Evolutionary conservation across 345 rosid genomes (phyloP), one percentile per base, ranked within the genome.

Genomic region (Turritis glabra): DNA sequence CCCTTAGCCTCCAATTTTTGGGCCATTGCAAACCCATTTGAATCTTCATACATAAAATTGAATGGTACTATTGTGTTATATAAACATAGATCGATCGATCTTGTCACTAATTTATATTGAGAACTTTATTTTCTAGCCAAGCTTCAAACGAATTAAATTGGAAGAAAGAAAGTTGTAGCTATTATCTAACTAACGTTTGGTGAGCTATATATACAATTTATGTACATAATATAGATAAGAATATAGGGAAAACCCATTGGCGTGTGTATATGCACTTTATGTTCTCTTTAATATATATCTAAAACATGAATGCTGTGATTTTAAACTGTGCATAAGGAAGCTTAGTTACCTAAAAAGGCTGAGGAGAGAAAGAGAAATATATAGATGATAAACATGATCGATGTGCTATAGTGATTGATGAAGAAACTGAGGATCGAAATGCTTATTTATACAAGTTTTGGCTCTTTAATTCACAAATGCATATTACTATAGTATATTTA

Each of bases 381-480:
- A 37, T 60, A 71, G 21, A 71, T 48, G 21, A 25, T 25, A 48
- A 18, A 17, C 75, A 71, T 71, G 50, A 18, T 60, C 6, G 29
- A 0, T 35, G 35, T 23, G 29, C 0, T 47, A 10, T 23, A 47
- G 37, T 46, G 25, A 29, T 69, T 21, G 64, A 57, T 70, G 55
- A 44, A 57, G 65, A 43, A 29, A 40, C 64, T 43, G 43, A 4
- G 10, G 23, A 21, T 44, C 2, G 23, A 15, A 22, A 30, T 56
- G 47, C 17, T 29, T 57, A 57, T 70, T 57, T 70, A 58, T 70
- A 70, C 13, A 22, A n/a, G 5, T 57, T 70, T 14, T 1, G 35
- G 17, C 25, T 21, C 35, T 57, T 56, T n/a, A n/a, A n/a, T n/a
- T 14, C n/a, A 44, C 12, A 46, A 2, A 5, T 57, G 47, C 12